Conservation (phyloP, 2,329 filamentous ascomycete species). For the Neopestalotiopsis clavispora region DNA sequence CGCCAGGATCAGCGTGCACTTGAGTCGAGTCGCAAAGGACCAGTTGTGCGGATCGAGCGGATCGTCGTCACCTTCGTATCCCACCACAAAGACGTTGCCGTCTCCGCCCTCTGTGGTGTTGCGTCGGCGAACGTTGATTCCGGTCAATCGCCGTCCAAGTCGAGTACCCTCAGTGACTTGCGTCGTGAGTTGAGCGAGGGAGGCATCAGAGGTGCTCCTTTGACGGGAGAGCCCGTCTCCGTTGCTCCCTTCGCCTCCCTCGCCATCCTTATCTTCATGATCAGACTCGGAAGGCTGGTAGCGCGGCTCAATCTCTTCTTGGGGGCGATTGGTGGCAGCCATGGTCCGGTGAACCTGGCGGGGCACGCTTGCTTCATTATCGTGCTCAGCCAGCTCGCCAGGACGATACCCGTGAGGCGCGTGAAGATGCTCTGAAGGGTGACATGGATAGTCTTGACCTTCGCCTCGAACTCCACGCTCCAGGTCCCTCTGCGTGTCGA, state of each 20-base stretch:
- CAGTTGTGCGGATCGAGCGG: conserved; percentile 25
- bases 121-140: conserved; percentile 10
- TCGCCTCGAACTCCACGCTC: neutral
- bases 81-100: conserved; percentile 18
- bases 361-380: neutral
- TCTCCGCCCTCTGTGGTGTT: conserved; percentile 17
- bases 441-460: neutral
- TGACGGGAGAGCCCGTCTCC: neutral
- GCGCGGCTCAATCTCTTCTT: neutral
- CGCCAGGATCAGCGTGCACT: conserved; percentile 16
- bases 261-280: neutral
- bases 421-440: neutral
- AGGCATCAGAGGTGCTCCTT: neutral
- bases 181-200: neutral
- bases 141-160: conserved; percentile 9
- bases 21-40: conserved; percentile 18
- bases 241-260: neutral
- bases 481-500: neutral
- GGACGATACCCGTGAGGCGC: neutral
- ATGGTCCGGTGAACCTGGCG: neutral
- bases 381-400: neutral
- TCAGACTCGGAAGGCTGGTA: neutral
- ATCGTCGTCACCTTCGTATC: conserved; percentile 22
- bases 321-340: conserved; percentile 2
- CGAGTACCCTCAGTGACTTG: neutral